Evolutionary conservation across 2,329 filamentous ascomycete genomes (phyloP).

Genomic region (Trichoderma koningii): DNA sequence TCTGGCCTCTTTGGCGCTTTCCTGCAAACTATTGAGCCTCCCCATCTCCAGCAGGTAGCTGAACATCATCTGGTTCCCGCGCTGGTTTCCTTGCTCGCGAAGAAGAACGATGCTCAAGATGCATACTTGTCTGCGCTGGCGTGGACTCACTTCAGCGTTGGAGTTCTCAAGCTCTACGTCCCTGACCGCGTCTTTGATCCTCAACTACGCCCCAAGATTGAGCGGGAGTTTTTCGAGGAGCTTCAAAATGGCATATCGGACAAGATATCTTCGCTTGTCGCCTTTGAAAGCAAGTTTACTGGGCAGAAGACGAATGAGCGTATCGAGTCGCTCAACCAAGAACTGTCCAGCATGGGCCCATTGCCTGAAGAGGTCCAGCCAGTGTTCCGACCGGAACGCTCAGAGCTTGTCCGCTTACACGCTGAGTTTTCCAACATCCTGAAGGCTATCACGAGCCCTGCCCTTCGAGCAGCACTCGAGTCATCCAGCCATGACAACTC

Average conservation of each 20-base stretch:
- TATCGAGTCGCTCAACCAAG: constrained; percentile 61
- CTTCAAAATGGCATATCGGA: constrained; percentile 57
- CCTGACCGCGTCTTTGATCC: constrained; percentile 88
- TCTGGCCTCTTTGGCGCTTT: constrained; percentile 33
- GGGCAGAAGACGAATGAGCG: constrained; percentile 70
- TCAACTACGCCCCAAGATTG: constrained; percentile 64
- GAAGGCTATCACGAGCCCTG: constrained; percentile 58
- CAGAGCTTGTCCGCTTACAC: constrained; percentile 71
- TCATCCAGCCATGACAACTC: neutral
- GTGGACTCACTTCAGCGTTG: constrained; percentile 75
- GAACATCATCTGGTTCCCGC: constrained; percentile 50
- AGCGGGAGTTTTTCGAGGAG: constrained; percentile 59
- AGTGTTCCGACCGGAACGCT: constrained; percentile 70
- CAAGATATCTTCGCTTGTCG: constrained; percentile 61
- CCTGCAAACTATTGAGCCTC: constrained; percentile 34
- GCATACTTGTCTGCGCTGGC: constrained; percentile 53
- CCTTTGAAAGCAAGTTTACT: constrained; percentile 68
- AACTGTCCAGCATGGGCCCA: constrained; percentile 65
- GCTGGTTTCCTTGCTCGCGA: constrained; percentile 46
- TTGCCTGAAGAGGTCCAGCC: constrained; percentile 64
- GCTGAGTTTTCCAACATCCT: constrained; percentile 80
- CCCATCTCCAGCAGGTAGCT: constrained; percentile 45
- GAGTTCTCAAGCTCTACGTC: constrained; percentile 76
- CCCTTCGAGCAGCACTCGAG: constrained; percentile 44
- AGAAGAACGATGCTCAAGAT: constrained; percentile 29